Base-by-base conservation (phyloP, 2,329 filamentous ascomycete genomes). In the Aspergillus sp. region DNA sequence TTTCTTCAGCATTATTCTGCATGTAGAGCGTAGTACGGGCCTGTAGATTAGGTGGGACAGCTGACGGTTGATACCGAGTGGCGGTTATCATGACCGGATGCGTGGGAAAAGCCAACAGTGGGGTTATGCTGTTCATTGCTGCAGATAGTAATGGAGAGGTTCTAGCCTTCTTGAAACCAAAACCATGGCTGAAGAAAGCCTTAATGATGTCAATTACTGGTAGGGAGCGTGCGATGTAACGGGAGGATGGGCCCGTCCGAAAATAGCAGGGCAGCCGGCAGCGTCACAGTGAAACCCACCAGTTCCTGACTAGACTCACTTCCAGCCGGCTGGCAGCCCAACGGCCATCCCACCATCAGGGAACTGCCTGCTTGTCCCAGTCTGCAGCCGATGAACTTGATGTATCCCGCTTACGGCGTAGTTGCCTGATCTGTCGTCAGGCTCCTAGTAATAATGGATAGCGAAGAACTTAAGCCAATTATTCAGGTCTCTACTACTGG, bases 1-100 rank as follows among this genome's bases (percentile, higher is more conserved):
- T 67, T 65, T 62, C 65, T 67, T 64, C 58, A 60, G 59, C 40
- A 56, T 52, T 52, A 47, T 33, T 51, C 52, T 39, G 23, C 37
- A 15, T 50, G 52, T 55, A 49, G 31, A 35, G 23, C n/a, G 27
- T 49, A 39, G 46, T 31, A 31, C 9, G 23, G 48, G 7, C 23
- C 12, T 41, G 31, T 37, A 49, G 46, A 49, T 23, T 15, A 27
- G 27, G 9, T 31, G 27, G 24, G 24, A 14, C 6, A 46, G 35
- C 35, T n/a, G 15, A 17, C 23, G 15, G 14, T 31, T 31, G 27
- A 4, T 17, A n/a, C 4, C 12, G 23, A 15, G 14, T 15, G 44
- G 23, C 8, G 6, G 15, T 24, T 33, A 33, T 24, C 19, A 11
- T 46, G 24, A 17, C 27, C 31, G 15, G 19, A 24, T 46, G 3